Conservation (phyloP, 768 basidiomycete genomes). For the Rhizopogon salebrosus region DNA sequence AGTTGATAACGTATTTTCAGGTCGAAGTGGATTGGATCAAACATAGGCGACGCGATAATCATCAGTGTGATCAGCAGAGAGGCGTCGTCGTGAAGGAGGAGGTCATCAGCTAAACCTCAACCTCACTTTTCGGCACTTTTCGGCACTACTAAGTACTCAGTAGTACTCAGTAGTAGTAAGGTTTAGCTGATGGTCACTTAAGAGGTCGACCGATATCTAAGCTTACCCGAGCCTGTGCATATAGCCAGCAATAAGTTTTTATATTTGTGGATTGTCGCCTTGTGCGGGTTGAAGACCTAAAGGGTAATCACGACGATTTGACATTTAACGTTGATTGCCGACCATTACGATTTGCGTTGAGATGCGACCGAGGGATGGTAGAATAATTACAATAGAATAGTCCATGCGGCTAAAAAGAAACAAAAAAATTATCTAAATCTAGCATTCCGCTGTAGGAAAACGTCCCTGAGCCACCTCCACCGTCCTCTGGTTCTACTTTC, state of each 20-base stretch:
- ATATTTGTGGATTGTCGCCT: no score
- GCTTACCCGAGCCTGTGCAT: background rate
- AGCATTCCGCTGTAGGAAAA: slow-evolving; percentile 2
- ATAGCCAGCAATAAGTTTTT: background rate
- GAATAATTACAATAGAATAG: background rate
- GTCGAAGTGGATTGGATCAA: slow-evolving; percentile 6
- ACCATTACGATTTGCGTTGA: background rate
- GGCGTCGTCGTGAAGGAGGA: background rate
- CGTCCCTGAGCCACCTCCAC: slow-evolving; percentile 25
- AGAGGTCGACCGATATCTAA: background rate
- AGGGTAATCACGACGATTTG: no score
- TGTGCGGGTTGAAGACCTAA: no score
- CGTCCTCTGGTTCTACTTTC: slow-evolving; percentile 10
- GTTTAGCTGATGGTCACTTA: no score
- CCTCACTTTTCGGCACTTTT: no score
- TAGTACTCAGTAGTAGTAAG: no score
- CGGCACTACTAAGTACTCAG: no score
- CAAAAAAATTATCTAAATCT: background rate
- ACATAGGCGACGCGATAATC: background rate
- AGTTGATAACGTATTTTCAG: slow-evolving; percentile 7
- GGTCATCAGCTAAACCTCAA: no score
- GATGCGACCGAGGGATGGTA: background rate
- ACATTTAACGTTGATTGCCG: no score
- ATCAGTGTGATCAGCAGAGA: background rate
- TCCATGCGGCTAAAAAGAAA: background rate